These are phyloP conservation scores for Magnolia changhungtana DNA, from an alignment of 164 flowering plant species.

Conservation along the genomic window DNA sequence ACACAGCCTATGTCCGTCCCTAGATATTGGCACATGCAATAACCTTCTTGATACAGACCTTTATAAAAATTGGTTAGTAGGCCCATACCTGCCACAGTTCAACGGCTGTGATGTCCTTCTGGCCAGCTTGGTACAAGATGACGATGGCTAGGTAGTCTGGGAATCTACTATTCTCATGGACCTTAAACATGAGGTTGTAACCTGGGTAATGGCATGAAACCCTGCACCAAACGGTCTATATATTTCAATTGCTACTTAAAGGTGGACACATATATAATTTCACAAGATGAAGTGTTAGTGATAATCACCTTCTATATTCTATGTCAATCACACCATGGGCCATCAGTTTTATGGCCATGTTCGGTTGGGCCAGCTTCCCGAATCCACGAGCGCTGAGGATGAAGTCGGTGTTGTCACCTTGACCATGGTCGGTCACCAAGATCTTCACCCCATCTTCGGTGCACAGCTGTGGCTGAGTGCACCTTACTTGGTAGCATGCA, in stretches of 20 bases:
- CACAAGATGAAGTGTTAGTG: neutral
- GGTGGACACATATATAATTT: neutral
- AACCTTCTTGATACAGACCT: neutral
- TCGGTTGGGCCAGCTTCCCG: conserved; percentile 42
- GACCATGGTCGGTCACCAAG: conserved; percentile 79
- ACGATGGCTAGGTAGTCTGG: conserved; percentile 69
- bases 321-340: conserved; percentile 73
- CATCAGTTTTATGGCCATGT: conserved; percentile 34
- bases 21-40: neutral
- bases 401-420: conserved; percentile 78
- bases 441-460: conserved; percentile 49
- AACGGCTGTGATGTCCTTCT: conserved; percentile 46
- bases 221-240: conserved; percentile 14
- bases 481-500: conserved; percentile 85
- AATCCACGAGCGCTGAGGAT: conserved; percentile 64
- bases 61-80: neutral
- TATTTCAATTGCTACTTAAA: neutral
- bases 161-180: conserved; percentile 58
- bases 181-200: conserved; percentile 48
- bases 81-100: conserved; percentile 65
- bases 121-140: conserved; percentile 53
- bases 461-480: conserved; percentile 58
- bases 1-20: neutral
- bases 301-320: conserved; percentile 43
- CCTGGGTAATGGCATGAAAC: conserved; percentile 57